Evolutionary conservation across 768 basidiomycete species (phyloP).

Genomic region (Phylloporus sp.): DNA sequence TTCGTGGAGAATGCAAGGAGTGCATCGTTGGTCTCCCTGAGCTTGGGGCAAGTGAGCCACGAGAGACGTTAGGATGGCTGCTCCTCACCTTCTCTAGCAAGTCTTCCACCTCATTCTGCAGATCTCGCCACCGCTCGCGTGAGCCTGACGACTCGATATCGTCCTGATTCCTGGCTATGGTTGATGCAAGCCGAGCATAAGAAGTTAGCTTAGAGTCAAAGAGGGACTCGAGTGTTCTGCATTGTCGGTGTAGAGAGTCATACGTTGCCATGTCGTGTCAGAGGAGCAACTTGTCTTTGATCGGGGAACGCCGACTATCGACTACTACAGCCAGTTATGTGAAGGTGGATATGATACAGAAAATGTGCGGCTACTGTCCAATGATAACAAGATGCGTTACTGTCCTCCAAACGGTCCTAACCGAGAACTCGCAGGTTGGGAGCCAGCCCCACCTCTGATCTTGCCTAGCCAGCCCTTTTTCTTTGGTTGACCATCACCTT

Average conservation of each 20-base stretch:
- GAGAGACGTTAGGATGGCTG: neutral
- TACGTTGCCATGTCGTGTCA: slow-evolving; percentile 60
- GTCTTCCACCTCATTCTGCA: slow-evolving; percentile 86
- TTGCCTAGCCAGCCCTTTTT: slow-evolving; percentile 71
- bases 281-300: neutral
- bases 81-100: slow-evolving; percentile 73
- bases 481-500: slow-evolving; percentile 31
- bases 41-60: slow-evolving; percentile 41
- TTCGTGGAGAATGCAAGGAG: slow-evolving; percentile 63
- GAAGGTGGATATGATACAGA: slow-evolving; percentile 15
- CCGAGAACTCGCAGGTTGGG: slow-evolving; percentile 19
- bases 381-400: slow-evolving; percentile 14
- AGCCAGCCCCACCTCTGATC: slow-evolving; percentile 45
- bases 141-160: slow-evolving; percentile 73
- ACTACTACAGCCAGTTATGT: neutral
- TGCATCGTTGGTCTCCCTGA: slow-evolving; percentile 84
- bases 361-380: slow-evolving; percentile 9
- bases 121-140: slow-evolving; percentile 69
- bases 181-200: slow-evolving; percentile 82
- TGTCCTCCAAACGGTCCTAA: slow-evolving; percentile 23
- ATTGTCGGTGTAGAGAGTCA: slow-evolving; percentile 87
- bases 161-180: slow-evolving; percentile 47
- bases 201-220: slow-evolving; percentile 89
- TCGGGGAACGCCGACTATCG: slow-evolving; percentile 22
- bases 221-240: slow-evolving; percentile 88